Conservation (phyloP, 2,329 filamentous ascomycete species). For the Aspergillus texensis region DNA sequence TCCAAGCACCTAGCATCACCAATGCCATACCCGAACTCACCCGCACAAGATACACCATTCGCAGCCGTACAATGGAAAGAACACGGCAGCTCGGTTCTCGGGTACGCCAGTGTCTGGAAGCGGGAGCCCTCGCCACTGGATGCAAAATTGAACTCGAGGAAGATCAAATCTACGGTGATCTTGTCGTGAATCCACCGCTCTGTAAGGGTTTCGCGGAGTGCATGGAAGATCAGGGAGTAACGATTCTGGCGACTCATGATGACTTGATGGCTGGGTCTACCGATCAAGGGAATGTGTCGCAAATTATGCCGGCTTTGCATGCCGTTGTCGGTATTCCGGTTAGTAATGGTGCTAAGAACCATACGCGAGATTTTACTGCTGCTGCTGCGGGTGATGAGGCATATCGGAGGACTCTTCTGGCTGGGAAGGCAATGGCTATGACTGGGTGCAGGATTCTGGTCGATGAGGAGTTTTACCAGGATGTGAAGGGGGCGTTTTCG, state of each 20-base stretch:
- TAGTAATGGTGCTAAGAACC: not conserved
- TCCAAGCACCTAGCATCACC: slow-evolving; percentile 53
- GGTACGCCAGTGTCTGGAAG: not conserved
- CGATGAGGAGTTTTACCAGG: not conserved
- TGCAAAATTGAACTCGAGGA: not conserved
- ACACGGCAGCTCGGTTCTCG: not conserved
- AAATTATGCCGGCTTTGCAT: not conserved
- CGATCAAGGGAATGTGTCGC: not conserved
- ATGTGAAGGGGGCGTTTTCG: not conserved
- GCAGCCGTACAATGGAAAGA: not conserved
- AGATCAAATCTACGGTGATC: not conserved
- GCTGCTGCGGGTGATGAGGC: not conserved
- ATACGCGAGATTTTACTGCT: not conserved
- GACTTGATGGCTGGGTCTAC: not conserved
- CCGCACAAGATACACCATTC: not conserved
- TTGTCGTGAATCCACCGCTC: not conserved
- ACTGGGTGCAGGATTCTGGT: not conserved
- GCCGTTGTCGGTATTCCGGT: not conserved
- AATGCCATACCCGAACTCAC: slow-evolving; percentile 4
- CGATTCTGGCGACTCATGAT: not conserved
- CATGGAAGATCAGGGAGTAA: not conserved
- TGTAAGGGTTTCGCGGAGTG: not conserved
- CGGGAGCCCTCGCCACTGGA: not conserved
- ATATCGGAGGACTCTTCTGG: not conserved
- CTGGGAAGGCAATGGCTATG: not conserved